These are phyloP conservation scores for Deinandra increscens DNA, from an alignment of 129 eudicot genomes.

Conservation along the genomic window DNA sequence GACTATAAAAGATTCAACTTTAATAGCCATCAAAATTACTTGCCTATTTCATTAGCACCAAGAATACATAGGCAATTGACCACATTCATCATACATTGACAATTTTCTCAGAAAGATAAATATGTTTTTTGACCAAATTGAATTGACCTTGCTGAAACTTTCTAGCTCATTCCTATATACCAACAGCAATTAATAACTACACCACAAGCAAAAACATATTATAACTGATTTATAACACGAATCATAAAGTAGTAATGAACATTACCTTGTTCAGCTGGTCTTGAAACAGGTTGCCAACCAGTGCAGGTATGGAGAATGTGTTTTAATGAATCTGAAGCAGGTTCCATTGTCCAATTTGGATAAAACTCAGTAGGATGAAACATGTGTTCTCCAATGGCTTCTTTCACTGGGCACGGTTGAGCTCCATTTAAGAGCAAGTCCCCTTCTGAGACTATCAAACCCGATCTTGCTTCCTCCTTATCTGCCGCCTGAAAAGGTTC, in stretches of 20 bases:
- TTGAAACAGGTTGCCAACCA: slow-evolving; percentile 76
- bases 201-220: not conserved
- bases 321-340: slow-evolving; percentile 73
- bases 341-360: slow-evolving; percentile 67
- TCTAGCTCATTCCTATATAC: not conserved
- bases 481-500: slow-evolving; percentile 63
- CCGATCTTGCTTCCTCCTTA: slow-evolving; percentile 58
- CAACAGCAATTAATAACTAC: not conserved
- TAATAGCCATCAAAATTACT: not conserved
- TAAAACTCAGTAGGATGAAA: slow-evolving; percentile 80
- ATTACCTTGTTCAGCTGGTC: slow-evolving; percentile 43
- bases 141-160: not conserved
- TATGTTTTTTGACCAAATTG: too few species aligned
- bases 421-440: slow-evolving; percentile 75
- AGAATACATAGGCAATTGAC: not conserved
- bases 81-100: not conserved
- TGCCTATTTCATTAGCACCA: not conserved
- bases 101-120: not conserved
- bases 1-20: not conserved
- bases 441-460: slow-evolving; percentile 72
- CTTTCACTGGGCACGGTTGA: slow-evolving; percentile 39
- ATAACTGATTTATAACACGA: not conserved
- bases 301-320: slow-evolving; percentile 52
- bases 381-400: slow-evolving; percentile 37
- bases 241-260: not conserved